Base-by-base conservation (phyloP, 768 basidiomycete species). In the Mycena rosella region DNA sequence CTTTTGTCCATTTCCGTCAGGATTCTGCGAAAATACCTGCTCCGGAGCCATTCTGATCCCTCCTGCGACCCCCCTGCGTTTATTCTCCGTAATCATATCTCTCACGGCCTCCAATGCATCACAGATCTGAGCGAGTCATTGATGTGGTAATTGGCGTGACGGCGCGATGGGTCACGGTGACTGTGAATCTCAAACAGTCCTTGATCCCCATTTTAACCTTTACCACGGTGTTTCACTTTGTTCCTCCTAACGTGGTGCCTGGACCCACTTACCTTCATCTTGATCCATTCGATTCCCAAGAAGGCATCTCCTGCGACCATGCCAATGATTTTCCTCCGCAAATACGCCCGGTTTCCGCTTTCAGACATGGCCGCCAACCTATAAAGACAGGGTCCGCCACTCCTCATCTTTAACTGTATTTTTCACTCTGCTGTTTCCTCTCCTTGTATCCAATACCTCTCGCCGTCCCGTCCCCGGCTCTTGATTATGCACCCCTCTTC, bases 401-500 rank as follows among this genome's bases (percentile, higher is more conserved):
- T n/a, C n/a, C n/a, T 70, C 63, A 70, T 73, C 67, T 45, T 63
- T 56, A 64, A 63, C 74, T 74, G 66, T 74, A 71, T 67, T 74
- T 72, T 76, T 70, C 63, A 69, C 64, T 67, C 65, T 49, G 51
- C 55, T 49, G 20, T 40, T 65, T 63, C 63, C 42, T 66, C 64
- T 65, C 67, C 30, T 58, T 71, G 67, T 60, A 65, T 51, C 69
- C 66, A 61, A 63, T 68, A 72, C 34, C 57, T 62, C 66, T 63
- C 51, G 15, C 29, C 73, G 52, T 88, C 89, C 86, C 84, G 86
- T 74, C 64, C 54, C 60, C 68, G 67, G 20, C 26, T 44, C n/a
- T 59, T 61, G 36, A 45, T 71, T 56, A 90, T 91, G 88, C 83
- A 87, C 73, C 72, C 84, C 40, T 79, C 83, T 69, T 79, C 89